phyloP scores from a whole-genome alignment of 2,329 filamentous ascomycete genomes.

The Botrytis hyacinthi region DNA sequence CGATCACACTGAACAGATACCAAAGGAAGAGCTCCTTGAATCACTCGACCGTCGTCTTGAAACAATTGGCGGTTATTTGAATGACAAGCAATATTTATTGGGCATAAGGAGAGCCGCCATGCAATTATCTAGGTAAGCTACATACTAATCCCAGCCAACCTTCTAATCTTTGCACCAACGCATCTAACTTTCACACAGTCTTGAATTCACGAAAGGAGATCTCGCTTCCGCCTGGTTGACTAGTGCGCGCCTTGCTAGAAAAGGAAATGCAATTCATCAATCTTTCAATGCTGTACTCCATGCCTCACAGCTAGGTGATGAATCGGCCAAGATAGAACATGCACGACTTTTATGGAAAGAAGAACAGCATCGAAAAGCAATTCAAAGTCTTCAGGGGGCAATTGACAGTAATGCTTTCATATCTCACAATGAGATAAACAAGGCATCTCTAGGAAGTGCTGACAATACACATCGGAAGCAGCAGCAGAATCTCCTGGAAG shows the following conservation, averaged over 20 bases:
- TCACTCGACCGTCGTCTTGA: conserved; percentile 76
- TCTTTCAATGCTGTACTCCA: conserved; percentile 93
- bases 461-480: conserved; percentile 24
- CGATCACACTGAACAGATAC: conserved; percentile 39
- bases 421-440: conserved; percentile 35
- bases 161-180: neutral
- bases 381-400: conserved; percentile 83
- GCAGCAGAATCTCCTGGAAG: conserved; percentile 62
- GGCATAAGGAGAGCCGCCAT: conserved; percentile 84
- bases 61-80: conserved; percentile 81
- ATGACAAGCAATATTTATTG: conserved; percentile 91
- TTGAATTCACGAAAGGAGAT: conserved; percentile 65
- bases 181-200: conserved; percentile 37
- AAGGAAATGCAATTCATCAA: conserved; percentile 77
- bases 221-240: conserved; percentile 83
- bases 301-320: conserved; percentile 79
- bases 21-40: conserved; percentile 46
- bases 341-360: conserved; percentile 91
- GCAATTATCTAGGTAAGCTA: conserved; percentile 66
- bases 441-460: conserved; percentile 27
- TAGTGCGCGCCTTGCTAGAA: conserved; percentile 81
- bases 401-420: conserved; percentile 79
- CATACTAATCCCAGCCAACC: conserved; percentile 19
- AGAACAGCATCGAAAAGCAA: conserved; percentile 89
- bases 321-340: conserved; percentile 90